A percentile compares a stretch with the other conserved stretches of the same genome.
These are phyloP conservation scores for Penicillium taxi DNA, from an alignment of 495 filamentous ascomycete species.

Conservation along the genomic window DNA sequence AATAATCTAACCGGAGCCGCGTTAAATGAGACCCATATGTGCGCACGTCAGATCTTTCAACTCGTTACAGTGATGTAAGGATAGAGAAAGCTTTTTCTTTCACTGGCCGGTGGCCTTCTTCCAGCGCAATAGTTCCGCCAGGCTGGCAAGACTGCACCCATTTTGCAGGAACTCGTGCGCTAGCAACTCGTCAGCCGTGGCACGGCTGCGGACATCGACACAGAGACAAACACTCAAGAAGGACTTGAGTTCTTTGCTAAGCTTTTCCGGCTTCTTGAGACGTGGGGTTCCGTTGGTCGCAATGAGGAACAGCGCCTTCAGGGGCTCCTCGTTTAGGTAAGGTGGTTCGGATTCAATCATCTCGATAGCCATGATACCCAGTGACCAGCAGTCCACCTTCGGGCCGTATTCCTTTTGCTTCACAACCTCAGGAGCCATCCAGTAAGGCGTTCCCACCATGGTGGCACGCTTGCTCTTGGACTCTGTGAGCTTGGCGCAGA, in stretches of 20 bases:
- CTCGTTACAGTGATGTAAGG: not conserved
- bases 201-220: constrained; percentile 90
- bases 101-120: constrained; percentile 42
- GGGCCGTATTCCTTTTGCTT: constrained; percentile 98
- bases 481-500: constrained; percentile 97
- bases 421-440: constrained; percentile 99
- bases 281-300: constrained; percentile 95
- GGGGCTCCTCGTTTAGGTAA: constrained; percentile 94
- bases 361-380: constrained; percentile 99
- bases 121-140: constrained; percentile 78
- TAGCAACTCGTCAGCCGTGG: constrained; percentile 80
- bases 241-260: constrained; percentile 91
- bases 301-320: constrained; percentile 92
- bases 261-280: constrained; percentile 93
- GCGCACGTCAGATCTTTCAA: constrained; percentile 22
- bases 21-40: constrained; percentile 32
- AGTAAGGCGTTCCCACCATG: constrained; percentile 98
- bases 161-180: constrained; percentile 66
- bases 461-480: constrained; percentile 94
- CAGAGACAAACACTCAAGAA: constrained; percentile 94
- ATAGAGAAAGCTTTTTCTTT: constrained; percentile 5
- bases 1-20: constrained; percentile 19
- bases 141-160: constrained; percentile 64
- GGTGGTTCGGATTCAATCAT: constrained; percentile 99
- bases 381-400: constrained; percentile 98